phyloP scores from a whole-genome alignment of 148 eudicot species.

The Polygonum maritimum region DNA sequence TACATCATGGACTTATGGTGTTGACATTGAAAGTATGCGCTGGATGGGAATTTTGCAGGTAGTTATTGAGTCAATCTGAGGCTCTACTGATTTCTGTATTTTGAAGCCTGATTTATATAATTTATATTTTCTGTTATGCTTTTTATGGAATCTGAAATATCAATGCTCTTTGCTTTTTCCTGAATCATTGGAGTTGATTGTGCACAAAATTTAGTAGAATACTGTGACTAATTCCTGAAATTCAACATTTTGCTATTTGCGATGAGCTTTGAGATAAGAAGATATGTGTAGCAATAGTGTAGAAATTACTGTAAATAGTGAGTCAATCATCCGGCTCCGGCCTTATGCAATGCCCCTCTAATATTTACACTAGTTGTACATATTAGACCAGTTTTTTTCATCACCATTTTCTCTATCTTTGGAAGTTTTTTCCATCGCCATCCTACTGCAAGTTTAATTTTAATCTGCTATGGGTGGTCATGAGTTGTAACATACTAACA shows the following conservation, averaged over 20 bases:
- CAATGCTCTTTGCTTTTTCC: background rate
- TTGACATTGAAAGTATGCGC: constrained; percentile 58
- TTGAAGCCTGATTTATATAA: background rate
- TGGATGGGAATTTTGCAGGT: constrained; percentile 92
- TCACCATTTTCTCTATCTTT: too few relatives aligned
- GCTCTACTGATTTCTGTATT: background rate
- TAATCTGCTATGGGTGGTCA: background rate
- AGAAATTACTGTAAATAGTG: background rate
- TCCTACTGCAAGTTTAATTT: background rate
- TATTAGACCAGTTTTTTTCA: background rate
- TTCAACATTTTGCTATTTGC: background rate
- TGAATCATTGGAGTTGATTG: background rate
- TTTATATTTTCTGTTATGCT: background rate
- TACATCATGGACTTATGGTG: constrained; percentile 71
- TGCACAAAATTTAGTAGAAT: background rate
- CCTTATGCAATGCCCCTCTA: background rate
- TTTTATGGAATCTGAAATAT: background rate
- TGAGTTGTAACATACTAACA: background rate
- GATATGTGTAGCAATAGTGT: background rate
- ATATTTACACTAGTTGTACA: too few relatives aligned
- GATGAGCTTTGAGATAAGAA: background rate
- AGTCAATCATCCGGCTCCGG: background rate
- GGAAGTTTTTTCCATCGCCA: too few relatives aligned
- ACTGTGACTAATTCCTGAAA: background rate
- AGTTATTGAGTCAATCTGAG: background rate